Conservation (phyloP, 495 filamentous ascomycete genomes). For the Jackrogersella minutella region DNA sequence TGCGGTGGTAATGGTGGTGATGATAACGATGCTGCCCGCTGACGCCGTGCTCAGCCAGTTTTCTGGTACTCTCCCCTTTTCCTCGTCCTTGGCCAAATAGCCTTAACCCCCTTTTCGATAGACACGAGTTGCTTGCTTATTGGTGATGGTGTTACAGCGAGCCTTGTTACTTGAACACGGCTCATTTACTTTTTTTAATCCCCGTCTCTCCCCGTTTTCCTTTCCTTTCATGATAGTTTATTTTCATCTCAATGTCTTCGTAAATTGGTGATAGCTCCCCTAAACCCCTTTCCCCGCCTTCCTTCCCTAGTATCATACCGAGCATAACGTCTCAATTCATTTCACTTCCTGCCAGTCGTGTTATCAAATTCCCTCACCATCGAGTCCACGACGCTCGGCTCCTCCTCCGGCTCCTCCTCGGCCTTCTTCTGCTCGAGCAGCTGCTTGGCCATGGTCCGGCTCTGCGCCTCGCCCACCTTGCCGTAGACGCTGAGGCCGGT, state of each 20-base stretch:
- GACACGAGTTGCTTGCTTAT: not conserved
- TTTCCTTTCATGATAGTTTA: not conserved
- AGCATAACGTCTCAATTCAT: not conserved
- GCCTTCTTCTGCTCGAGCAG: conserved; percentile 43
- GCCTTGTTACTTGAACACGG: not conserved
- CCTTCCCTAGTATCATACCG: not conserved
- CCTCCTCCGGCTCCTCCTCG: conserved; percentile 26
- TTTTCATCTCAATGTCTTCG: not conserved
- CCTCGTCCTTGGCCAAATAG: not conserved
- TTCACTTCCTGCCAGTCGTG: conserved; percentile 33
- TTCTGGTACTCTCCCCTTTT: not conserved
- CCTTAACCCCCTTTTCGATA: conserved; percentile 18
- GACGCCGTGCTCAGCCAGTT: conserved; percentile 31
- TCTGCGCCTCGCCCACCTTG: conserved; percentile 88
- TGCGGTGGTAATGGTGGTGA: not conserved
- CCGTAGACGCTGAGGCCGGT: conserved; percentile 95
- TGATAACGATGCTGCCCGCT: conserved; percentile 18
- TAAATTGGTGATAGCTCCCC: not conserved
- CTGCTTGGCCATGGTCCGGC: conserved; percentile 68
- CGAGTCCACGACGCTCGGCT: conserved; percentile 45
- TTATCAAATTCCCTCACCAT: conserved; percentile 51
- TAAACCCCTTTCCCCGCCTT: not conserved
- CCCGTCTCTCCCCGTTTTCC: not conserved
- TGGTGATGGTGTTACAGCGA: conserved; percentile 25
- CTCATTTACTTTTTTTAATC: not conserved